Conservation (phyloP, 2,329 filamentous ascomycete genomes). For the Colletotrichum chrysophilum region DNA sequence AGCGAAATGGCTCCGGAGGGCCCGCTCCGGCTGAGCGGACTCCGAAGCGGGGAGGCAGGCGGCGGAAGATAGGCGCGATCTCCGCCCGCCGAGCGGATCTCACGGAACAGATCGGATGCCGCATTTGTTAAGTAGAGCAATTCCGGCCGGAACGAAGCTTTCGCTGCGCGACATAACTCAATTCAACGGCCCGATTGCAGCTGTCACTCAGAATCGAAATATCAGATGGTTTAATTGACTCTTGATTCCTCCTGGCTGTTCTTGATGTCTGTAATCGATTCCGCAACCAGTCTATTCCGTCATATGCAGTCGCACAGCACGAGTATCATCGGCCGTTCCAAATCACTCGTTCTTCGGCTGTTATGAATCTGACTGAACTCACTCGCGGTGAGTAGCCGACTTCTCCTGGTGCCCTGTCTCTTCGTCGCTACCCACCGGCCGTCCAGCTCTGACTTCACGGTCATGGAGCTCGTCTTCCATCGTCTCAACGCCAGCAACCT, state of each 20-base stretch:
- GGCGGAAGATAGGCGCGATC: neutral
- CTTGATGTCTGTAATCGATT: neutral
- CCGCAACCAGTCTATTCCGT: neutral
- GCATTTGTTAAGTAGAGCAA: neutral
- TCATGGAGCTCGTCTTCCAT: constrained; percentile 23
- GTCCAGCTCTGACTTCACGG: neutral
- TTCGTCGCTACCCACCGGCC: neutral
- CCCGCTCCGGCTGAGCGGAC: neutral
- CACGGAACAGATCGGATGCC: neutral
- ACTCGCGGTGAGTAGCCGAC: constrained; percentile 15
- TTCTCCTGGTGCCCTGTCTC: constrained; percentile 19
- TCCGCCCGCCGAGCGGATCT: neutral
- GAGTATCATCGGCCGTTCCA: neutral
- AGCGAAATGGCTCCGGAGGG: neutral
- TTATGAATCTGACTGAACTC: neutral
- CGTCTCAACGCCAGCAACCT: constrained; percentile 46
- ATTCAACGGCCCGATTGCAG: neutral
- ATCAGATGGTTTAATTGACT: neutral
- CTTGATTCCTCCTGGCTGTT: neutral
- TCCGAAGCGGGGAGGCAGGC: neutral
- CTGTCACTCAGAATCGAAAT: neutral
- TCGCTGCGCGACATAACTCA: neutral
- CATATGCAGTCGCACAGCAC: neutral
- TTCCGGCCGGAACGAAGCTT: neutral
- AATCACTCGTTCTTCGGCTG: neutral